Evolutionary conservation across 2,329 filamentous ascomycete genomes (phyloP), one percentile per base, ranked within the genome.

Genomic region (Grosmannia serpens): DNA sequence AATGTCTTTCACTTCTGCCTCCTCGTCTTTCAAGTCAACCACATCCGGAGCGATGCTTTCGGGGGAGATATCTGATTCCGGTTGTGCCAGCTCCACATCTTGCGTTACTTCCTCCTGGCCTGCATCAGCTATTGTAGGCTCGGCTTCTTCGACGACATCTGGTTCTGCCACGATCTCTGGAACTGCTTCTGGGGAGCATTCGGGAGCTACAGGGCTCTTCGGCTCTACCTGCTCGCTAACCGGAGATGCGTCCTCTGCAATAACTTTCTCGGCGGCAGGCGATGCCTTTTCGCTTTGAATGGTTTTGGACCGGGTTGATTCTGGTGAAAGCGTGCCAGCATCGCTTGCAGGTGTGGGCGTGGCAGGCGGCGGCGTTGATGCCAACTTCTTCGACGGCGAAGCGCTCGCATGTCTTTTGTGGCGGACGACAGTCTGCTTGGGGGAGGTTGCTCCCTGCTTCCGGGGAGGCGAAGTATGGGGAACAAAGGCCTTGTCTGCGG

Each of bases 401-500:
- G 31, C 29, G 3, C 27, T 22, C 11, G 15, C 24, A 5, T 29
- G 47, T 27, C 26, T 50, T 50, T 17, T 13, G 8, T 3, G 6
- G 6, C 15, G 47, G 8, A 20, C 26, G n/a, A 35, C 27, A 26
- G 54, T 29, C 20, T 44, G 54, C 44, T 38, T 33, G 7, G 46
- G 3, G 6, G 53, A 7, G 1, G 20, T 1, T 24, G 27, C 10
- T 4, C 33, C 52, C 24, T 58, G 50, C 29, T 59, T 57, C 22
- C 55, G 79, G 2, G 80, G 79, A 0, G 79, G 80, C 0, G 71
- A 63, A 2, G 51, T 26, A 22, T 76, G 71, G 35, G 35, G 35
- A 17, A 17, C 35, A 15, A 2, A 13, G 1, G 68, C 69, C 71
- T 88, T 89, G 6, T 88, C 86, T 3, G 81, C 74, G 0, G 80